Evolutionary conservation across 768 basidiomycete species (phyloP).

Genomic region (Xanthoconium stramineum): DNA sequence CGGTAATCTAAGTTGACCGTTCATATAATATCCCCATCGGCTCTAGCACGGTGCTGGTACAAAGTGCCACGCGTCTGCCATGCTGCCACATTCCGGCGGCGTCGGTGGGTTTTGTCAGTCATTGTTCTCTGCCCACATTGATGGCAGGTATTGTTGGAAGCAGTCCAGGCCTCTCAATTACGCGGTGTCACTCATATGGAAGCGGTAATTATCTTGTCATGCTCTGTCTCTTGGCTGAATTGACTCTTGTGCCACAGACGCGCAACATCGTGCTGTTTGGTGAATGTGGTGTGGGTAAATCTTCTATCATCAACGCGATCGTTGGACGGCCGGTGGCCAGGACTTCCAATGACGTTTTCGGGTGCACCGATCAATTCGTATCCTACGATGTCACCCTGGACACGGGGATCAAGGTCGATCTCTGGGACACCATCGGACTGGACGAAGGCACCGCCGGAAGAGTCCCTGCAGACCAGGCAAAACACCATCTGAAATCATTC

Average conservation of each 20-base stretch:
- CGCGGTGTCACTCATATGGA: neutral
- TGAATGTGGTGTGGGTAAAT: conserved; percentile 36
- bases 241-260: neutral
- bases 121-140: neutral
- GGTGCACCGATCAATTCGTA: conserved; percentile 27
- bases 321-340: conserved; percentile 21
- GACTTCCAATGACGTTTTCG: conserved; percentile 27
- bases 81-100: neutral
- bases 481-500: conserved; percentile 20
- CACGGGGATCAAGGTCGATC: conserved; percentile 14
- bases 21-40: neutral
- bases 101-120: conserved; percentile 2
- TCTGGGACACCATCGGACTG: conserved; percentile 38
- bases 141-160: neutral
- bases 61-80: neutral
- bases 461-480: conserved; percentile 15
- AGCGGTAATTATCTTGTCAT: neutral
- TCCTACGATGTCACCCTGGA: conserved; percentile 17
- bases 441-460: conserved; percentile 27
- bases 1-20: neutral
- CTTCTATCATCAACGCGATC: conserved; percentile 39
- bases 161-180: neutral
- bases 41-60: neutral
- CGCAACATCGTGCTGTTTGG: conserved; percentile 37
- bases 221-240: neutral